Base-by-base conservation (phyloP, 2,329 filamentous ascomycete species). In the Capronia epimyces region DNA sequence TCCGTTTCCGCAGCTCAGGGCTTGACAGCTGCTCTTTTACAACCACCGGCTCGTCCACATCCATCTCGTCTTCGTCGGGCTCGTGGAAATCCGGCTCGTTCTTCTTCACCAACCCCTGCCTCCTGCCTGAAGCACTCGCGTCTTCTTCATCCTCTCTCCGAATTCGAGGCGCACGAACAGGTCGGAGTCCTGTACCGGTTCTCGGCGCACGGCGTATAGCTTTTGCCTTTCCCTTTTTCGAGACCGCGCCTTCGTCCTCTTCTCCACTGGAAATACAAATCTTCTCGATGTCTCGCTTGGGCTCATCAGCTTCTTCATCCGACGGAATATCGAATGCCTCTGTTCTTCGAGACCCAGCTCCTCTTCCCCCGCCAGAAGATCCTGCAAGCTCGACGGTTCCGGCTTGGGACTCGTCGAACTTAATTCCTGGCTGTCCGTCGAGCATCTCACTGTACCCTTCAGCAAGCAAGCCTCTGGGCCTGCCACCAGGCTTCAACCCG, bases 211-310 rank as follows among this genome's bases (percentile, higher is more conserved):
- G 1, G 70, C 69, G 3, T 72, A 67, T 18, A 69, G 70, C 27
- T 67, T 69, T 31, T 69, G 68, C 59, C 72, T 78, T 22, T 74
- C 72, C 51, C 78, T 76, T 53, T 6, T 10, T 45, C 10, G 56
- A 75, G 71, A 60, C 27, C 21, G 42, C 24, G 8, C 36, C 63
- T 2, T 69, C 65, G n/a, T 67, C 65, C 40, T 75, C 72, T 24
- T 78, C 77, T 49, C 80, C 75, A 43, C 75, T 78, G 10, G 77
- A 72, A 10, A 82, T 62, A 55, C 75, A 75, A 55, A 81, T 76
- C n/a, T 72, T 65, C 56, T 83, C 80, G 49, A 84, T 78, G 55
- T 60, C 58, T 47, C 52, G 49, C 75, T 70, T 34, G 71, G 68
- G 20, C 67, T 72, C 65, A 36, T 72, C 69, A 24, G 66, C 66